Base-by-base conservation (phyloP, 257 asterid species). In the Handroanthus guayacan region DNA sequence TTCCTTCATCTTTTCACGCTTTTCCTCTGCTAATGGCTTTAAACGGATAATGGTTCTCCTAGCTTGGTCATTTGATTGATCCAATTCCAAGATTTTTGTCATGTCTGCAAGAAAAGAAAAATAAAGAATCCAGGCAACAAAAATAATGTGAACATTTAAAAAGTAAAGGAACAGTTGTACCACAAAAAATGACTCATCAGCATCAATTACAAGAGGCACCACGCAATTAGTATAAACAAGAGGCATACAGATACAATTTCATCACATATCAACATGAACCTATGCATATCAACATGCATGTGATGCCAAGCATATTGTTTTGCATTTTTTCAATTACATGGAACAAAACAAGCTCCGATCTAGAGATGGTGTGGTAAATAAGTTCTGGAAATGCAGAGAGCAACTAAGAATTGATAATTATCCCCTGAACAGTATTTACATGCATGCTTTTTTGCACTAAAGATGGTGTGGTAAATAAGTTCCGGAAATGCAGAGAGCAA, bases 1-100 rank as follows among this genome's bases (percentile, higher is more conserved):
- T 81, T 95, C 99, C 87, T 95, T 92, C 97, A 95, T 88, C 87
- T 95, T 91, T 67, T 95, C 99, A 44, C 99, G 90, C 84, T 95
- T 95, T 77, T 86, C 98, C 72, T 92, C 99, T 12, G 99, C 99
- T 77, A 95, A 65, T 82, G 99, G 98, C 82, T 92, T 91, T 67
- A 95, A 82, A 45, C 96, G 97, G 20, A 85, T 65, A 72, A 91
- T 83, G 71, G 84, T 62, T 82, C 95, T 88, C 89, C 97, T 86
- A 74, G 95, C 99, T 80, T 90, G 96, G 81, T 87, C 84, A 75
- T 92, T 79, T 74, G 92, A 82, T 5, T 87, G 97, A 80, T 95
- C 98, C 87, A 89, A 41, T 78, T 95, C 99, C 81, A 92, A 81
- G 80, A 92, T 76, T 79, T 89, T 92, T 62, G 90, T 85, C 96